Percentiles rank a stretch among this genome's conserved stretches.
These are phyloP conservation scores for Crithidia acanthocephali DNA, from an alignment of 208 protist genomes.

Conservation along the genomic window DNA sequence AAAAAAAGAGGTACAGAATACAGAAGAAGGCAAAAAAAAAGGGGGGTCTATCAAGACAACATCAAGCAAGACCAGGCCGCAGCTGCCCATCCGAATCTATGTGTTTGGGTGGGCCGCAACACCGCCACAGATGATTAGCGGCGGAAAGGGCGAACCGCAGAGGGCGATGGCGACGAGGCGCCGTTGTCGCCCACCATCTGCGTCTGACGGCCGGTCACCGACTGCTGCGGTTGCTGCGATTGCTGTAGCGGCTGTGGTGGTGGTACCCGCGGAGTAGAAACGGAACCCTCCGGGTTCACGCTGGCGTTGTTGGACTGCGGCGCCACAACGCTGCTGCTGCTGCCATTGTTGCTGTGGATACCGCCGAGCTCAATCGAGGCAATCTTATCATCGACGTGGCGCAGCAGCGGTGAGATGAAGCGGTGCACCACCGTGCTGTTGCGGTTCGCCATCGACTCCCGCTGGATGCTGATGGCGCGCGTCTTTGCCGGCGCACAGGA, in stretches of 20 bases:
- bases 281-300: slow-evolving; percentile 13
- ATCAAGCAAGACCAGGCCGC: not conserved
- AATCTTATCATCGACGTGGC: slow-evolving; percentile 45
- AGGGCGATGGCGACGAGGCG: slow-evolving; percentile 40
- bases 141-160: slow-evolving; percentile 24
- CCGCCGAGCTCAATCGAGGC: slow-evolving; percentile 17
- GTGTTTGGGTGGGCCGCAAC: too few relatives aligned
- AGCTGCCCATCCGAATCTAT: too few relatives aligned
- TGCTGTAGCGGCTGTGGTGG: not conserved
- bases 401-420: slow-evolving; percentile 46
- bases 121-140: not conserved
- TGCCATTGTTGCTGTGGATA: not conserved
- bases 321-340: not conserved
- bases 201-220: slow-evolving; percentile 24
- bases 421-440: slow-evolving; percentile 27
- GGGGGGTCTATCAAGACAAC: not conserved
- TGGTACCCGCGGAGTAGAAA: not conserved
- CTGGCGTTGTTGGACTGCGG: not conserved
- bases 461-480: slow-evolving; percentile 59
- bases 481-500: slow-evolving; percentile 31
- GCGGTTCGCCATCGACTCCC: slow-evolving; percentile 31
- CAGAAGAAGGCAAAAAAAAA: slow-evolving; percentile 18
- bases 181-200: slow-evolving; percentile 18
- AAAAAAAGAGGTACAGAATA: slow-evolving; percentile 25
- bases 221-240: not conserved